Conservation (phyloP, 352 stramenopile species). For the Phytophthora hybrid region DNA sequence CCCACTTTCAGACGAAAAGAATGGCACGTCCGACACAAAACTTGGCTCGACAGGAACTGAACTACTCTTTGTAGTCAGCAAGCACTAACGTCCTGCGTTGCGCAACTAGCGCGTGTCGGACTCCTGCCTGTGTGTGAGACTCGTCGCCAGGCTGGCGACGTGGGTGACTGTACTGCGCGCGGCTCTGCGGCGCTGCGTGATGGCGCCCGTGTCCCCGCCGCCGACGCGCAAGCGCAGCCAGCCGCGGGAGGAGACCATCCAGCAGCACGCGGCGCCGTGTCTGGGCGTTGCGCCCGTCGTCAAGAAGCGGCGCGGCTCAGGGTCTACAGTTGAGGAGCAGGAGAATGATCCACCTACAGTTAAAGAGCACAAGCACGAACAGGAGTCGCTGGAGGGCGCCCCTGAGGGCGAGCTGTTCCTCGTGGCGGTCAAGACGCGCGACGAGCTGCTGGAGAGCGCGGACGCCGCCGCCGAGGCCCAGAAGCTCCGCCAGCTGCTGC, state of each 20-base stretch:
- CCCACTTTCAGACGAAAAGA: too few relatives aligned
- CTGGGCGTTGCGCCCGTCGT: constrained; percentile 28
- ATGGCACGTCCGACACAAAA: too few relatives aligned
- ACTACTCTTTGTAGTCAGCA: too few relatives aligned
- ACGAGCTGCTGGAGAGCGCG: constrained; percentile 51
- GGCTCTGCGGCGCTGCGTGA: constrained; percentile 41
- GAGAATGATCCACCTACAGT: not conserved
- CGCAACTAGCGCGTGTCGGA: too few relatives aligned
- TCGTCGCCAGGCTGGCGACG: constrained; percentile 31
- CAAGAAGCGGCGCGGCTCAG: constrained; percentile 39
- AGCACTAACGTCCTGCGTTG: too few relatives aligned
- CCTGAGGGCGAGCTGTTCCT: constrained; percentile 68
- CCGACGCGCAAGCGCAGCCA: constrained; percentile 39
- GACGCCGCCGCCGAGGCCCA: constrained; percentile 43
- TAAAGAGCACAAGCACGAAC: constrained; percentile 1
- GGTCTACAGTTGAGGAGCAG: constrained; percentile 16
- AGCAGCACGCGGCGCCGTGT: constrained; percentile 26
- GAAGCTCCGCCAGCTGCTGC: constrained; percentile 47
- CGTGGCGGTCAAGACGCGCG: constrained; percentile 55
- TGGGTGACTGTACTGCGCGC: constrained; percentile 32
- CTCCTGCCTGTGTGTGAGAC: too few relatives aligned
- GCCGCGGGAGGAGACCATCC: constrained; percentile 26
- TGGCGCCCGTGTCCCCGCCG: constrained; percentile 20
- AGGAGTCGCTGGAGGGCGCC: constrained; percentile 55
- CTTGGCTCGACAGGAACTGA: too few relatives aligned